Percentiles rank a stretch among this genome's conserved stretches.
phyloP scores from a whole-genome alignment of 768 basidiomycete genomes.

The Hortiboletus flavorubellus region DNA sequence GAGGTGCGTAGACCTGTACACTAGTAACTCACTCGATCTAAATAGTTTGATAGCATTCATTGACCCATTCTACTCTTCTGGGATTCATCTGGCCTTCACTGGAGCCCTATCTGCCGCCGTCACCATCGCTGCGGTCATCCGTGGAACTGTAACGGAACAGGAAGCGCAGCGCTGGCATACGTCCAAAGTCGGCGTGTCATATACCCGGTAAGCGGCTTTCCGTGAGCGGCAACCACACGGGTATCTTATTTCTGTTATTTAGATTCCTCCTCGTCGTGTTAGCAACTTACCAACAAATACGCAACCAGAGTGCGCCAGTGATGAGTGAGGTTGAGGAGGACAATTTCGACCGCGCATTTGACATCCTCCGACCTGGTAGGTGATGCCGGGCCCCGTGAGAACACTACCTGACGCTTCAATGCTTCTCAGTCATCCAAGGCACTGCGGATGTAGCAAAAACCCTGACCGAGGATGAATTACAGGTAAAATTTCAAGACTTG shows the following conservation, averaged over 20 bases:
- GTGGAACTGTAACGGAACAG: slow-evolving; percentile 1
- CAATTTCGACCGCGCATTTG: slow-evolving; percentile 12
- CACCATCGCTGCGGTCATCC: slow-evolving; percentile 9
- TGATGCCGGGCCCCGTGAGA: too few relatives aligned
- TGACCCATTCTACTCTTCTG: slow-evolving; percentile 13
- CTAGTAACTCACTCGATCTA: neutral
- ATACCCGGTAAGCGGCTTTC: slow-evolving; percentile 1
- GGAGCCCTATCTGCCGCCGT: slow-evolving; percentile 10
- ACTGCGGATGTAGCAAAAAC: too few relatives aligned
- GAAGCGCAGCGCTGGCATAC: slow-evolving; percentile 13
- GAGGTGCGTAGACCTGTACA: neutral
- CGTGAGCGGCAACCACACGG: too few relatives aligned
- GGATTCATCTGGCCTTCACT: slow-evolving; percentile 9
- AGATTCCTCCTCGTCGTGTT: slow-evolving; percentile 12
- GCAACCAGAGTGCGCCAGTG: slow-evolving; percentile 6
- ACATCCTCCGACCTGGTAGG: slow-evolving; percentile 9
- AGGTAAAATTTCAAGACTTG: too few relatives aligned
- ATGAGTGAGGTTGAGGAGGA: slow-evolving; percentile 12
- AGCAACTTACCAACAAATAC: slow-evolving; percentile 12
- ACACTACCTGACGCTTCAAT: too few relatives aligned
- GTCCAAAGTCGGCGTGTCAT: slow-evolving; percentile 8
- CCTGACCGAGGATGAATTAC: too few relatives aligned
- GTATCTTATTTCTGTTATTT: neutral
- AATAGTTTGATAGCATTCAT: slow-evolving; percentile 3
- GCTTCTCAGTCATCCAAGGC: too few relatives aligned